Base-by-base conservation (phyloP, 2,329 filamentous ascomycete genomes). In the Dactylellina drechsleri region DNA sequence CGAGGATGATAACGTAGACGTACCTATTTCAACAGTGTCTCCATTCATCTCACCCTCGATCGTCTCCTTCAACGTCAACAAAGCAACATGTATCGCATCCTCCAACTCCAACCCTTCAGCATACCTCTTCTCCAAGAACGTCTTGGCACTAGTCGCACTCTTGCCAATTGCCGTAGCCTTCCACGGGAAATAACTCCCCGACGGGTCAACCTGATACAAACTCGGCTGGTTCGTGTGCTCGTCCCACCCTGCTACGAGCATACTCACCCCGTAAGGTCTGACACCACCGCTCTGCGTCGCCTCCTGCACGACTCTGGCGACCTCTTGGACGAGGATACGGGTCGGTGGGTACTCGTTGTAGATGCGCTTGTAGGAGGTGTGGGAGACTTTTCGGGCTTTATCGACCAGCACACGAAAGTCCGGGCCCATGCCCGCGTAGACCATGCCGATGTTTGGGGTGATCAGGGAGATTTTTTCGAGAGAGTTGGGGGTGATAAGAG, bases 311-410 rank as follows among this genome's bases (percentile, higher is more conserved):
- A 98, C 94, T 78, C 93, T 89, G 74, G 95, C 95, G 70, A 99
- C 93, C 81, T 99, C 95, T 84, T 99, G 95, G 68, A 99, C 95
- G 85, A 99, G 88, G 90, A 99, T 99, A 83, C 95, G 90, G 68
- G 95, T 99, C 4, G 95, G 95, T n/a, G 95, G 95, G 85, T 99
- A 99, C 85, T 99, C 95, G 85, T 99, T 99, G 87, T 99, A 99
- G 85, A 99, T 93, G 83, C 95, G 92, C 89, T 99, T 99, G 89
- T 99, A 99, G 83, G 90, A 91, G 56, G 95, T 96, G 85, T 99
- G 95, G 67, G 93, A 97, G 79, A 97, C 95, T 84, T 98, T 99
- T 82, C 95, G 93, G 79, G 95, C 95, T 84, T 93, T 94, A 86
- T 99, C 95, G 80, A 98, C 95, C 65, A 99, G 88, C 70, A 99